Evolutionary conservation across 2,329 filamentous ascomycete genomes (phyloP).

Genomic region (Aureobasidium sp.): DNA sequence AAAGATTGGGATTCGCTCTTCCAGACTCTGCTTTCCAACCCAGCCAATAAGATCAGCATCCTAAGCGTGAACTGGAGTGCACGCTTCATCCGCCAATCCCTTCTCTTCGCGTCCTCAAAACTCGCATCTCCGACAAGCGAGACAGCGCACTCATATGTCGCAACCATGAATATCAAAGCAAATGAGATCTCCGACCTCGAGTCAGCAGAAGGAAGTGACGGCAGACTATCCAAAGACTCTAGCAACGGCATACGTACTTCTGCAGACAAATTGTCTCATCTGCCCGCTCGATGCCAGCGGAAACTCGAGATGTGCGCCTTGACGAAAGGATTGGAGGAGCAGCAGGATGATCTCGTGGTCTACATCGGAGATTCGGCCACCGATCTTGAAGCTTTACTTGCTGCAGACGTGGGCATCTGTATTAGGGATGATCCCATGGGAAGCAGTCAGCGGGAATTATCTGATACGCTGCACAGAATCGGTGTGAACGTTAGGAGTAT

Average conservation of each 20-base stretch:
- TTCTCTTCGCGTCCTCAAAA: conserved; percentile 15
- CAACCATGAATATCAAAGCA: conserved; percentile 23
- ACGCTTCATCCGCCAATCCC: conserved; percentile 32
- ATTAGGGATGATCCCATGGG: conserved; percentile 34
- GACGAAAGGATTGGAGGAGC: not conserved
- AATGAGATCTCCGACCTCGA: conserved; percentile 31
- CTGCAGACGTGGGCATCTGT: conserved; percentile 42
- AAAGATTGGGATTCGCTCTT: conserved; percentile 32
- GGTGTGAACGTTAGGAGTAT: not conserved
- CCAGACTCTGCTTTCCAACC: conserved; percentile 17
- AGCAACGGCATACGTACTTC: conserved; percentile 31
- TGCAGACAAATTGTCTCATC: conserved; percentile 32
- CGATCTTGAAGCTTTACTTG: conserved; percentile 40
- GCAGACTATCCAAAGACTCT: conserved; percentile 23
- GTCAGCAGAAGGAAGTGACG: conserved; percentile 23
- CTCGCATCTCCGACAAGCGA: not conserved
- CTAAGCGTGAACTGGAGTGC: conserved; percentile 45
- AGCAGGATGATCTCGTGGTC: conserved; percentile 24
- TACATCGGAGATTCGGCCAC: conserved; percentile 45
- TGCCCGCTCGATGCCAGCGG: conserved; percentile 19
- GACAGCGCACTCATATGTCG: conserved; percentile 5
- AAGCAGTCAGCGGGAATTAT: conserved; percentile 30
- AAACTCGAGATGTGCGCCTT: not conserved
- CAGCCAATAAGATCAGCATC: conserved; percentile 26
- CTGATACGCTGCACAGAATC: conserved; percentile 28